These are phyloP conservation scores for Tetrapisispora taiwanensis DNA, from an alignment of 805 yeast genomes.

Conservation along the genomic window DNA sequence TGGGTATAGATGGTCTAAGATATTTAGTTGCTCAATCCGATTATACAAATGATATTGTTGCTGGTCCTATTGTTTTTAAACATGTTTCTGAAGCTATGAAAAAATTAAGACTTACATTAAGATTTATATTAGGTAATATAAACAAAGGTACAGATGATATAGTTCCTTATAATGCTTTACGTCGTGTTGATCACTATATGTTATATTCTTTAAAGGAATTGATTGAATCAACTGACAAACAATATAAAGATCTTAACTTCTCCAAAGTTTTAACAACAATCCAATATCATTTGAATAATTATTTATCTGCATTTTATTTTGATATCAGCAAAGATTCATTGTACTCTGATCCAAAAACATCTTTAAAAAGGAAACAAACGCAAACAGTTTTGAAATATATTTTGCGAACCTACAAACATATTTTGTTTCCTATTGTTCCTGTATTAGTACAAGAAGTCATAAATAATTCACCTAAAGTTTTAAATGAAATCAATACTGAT, in stretches of 20 bases:
- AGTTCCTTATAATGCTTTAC: slow-evolving; percentile 34
- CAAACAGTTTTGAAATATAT: slow-evolving; percentile 60
- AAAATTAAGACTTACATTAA: slow-evolving; percentile 73
- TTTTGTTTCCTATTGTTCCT: slow-evolving; percentile 77
- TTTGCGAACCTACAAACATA: slow-evolving; percentile 49
- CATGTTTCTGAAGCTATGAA: slow-evolving; percentile 74
- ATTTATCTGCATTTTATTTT: slow-evolving; percentile 75
- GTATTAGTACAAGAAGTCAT: slow-evolving; percentile 81
- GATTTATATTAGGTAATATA: slow-evolving; percentile 73
- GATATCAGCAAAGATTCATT: slow-evolving; percentile 78
- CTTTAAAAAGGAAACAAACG: slow-evolving; percentile 31
- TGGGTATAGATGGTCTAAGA: slow-evolving; percentile 88
- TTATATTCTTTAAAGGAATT: slow-evolving; percentile 45
- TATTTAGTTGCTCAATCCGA: slow-evolving; percentile 86
- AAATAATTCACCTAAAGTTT: slow-evolving; percentile 41
- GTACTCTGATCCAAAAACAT: slow-evolving; percentile 52
- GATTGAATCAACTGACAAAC: slow-evolving; percentile 31
- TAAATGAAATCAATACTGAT: slow-evolving; percentile 5
- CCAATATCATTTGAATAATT: slow-evolving; percentile 62
- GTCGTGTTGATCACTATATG: slow-evolving; percentile 50
- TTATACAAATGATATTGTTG: slow-evolving; percentile 68
- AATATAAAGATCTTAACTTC: slow-evolving; percentile 53
- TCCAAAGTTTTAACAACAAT: slow-evolving; percentile 58
- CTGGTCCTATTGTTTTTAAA: slow-evolving; percentile 60
- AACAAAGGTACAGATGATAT: slow-evolving; percentile 30